Base-by-base conservation (phyloP, 768 basidiomycete genomes). In the Chiua virens region DNA sequence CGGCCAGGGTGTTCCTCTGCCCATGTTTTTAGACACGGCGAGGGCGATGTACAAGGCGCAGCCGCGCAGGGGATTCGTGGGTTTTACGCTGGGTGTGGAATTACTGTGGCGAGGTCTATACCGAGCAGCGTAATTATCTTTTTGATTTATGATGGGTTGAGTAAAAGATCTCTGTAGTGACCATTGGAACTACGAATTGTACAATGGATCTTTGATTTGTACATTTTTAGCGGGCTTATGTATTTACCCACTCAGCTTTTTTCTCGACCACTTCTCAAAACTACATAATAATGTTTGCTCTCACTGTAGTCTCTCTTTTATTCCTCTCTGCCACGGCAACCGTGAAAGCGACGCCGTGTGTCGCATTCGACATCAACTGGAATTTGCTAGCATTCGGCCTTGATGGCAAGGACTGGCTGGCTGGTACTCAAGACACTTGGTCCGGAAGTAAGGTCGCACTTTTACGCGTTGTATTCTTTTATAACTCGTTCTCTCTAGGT, bases 101-200 rank as follows among this genome's bases (percentile, higher is more conserved):
- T 98, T 65, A 98, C 95, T 0, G 85, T 92, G 17, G 80, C 85
- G 38, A 76, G 93, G 50, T 83, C 87, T 8, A 83, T 94, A 47
- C 93, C 93, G 9, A 92, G 89, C 64, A 92, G 89, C 64, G 95
- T 89, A 5, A 79, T 98, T 49, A 93, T 98, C 48, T 98, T 98
- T 66, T 73, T 92, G 58, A 89, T 98, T 45, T 98, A 94, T 60
- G 92, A 96, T 63, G 87, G 83, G 28, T 72, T 96, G 59, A 79
- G 71, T 56, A 73, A 69, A 50, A 66, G 69, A 28, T 85, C 85
- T 71, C 75, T 80, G 3, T 63, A 63, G n/a, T n/a, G n/a, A n/a
- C n/a, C n/a, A n/a, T n/a, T n/a, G n/a, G n/a, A n/a, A n/a, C n/a
- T n/a, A n/a, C n/a, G n/a, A n/a, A n/a, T n/a, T n/a, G n/a, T n/a